Base-by-base conservation (phyloP, 805 yeast species). In the Starmerella apis region DNA sequence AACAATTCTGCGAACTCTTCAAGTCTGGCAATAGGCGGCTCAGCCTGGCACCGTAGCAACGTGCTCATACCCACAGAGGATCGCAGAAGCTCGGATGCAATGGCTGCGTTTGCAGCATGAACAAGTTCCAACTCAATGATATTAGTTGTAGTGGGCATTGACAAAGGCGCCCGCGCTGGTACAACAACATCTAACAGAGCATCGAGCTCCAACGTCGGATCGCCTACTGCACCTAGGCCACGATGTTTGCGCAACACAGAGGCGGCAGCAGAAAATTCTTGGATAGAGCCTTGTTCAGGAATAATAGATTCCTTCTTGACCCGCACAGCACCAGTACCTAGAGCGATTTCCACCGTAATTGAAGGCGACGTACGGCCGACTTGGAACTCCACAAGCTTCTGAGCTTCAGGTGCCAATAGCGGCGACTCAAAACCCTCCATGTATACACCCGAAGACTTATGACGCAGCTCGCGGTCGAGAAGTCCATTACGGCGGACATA, bases 391-490 rank as follows among this genome's bases (percentile, higher is more conserved):
- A 59, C 33, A 16, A 43, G 39, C 32, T 35, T 47, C 39, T 23
- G 28, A 11, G 53, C 53, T 2, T 86, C 79, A 13, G 59, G 59
- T 22, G 74, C 59, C 6, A 78, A 75, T 59, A 90, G 71, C 42
- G 75, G 74, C 39, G 70, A 69, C 8, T 96, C 95, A 57, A 81
- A 75, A 58, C 87, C 71, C 52, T 81, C 77, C 39, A 79, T 76
- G 61, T 81, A 83, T 3, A 90, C 96, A 7, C 95, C 80, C 3
- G 90, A 78, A 1, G 94, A 86, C 63, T 97, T 77, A 69, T 86
- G 87, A 66, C 86, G 84, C 0, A 95, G 83, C 63, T 90, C 87
- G 54, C 88, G 80, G 62, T 92, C 98, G 53, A 90, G 69, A 9
- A 78, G 68, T 0, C 94, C 78, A 14, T 87, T 90, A 36, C 78